Base-by-base conservation (phyloP, 805 yeast species). In the Candida sanyiensis region DNA sequence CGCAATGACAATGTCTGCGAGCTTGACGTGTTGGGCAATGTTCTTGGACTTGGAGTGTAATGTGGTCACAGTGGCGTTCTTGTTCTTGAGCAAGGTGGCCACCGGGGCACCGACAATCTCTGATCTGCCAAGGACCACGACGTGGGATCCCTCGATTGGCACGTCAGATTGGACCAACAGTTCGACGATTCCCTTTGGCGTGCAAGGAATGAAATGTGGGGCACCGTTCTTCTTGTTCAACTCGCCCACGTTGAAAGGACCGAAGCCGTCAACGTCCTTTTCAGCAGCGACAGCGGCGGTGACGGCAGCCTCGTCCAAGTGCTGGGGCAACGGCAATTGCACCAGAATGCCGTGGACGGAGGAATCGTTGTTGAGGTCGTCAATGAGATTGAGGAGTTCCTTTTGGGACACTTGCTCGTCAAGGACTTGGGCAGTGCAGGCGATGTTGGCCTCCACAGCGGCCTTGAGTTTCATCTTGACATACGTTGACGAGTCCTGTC, bases 31-130 rank as follows among this genome's bases (percentile, higher is more conserved):
- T 35, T 74, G 61, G 31, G 72, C 72, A 19, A 72, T 61, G 48
- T 74, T 67, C 30, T 68, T 59, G 19, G 93, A 75, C 53, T 69
- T 69, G 33, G 87, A 78, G 61, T 84, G 94, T 56, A 85, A 75
- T 34, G 73, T 66, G 11, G 93, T 81, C 31, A 84, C 93, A 15
- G 85, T 82, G 37, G 90, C 87, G 56, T 84, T 72, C 47, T 75
- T 75, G 57, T 77, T 76, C 52, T 75, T 80, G 53, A 84, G 66
- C 58, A 84, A 65, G 25, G 80, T 73, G 30, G 90, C 77, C 41
- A 83, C 76, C 28, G 95, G 95, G 38, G 80, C 74, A 44, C 95
- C 95, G 22, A 84, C 95, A 48, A 84, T 84, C 61, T 84, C 90
- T 27, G 89, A 81, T 63, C 95, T 73, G 35, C 95, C 95, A 46